phyloP scores from a whole-genome alignment of 345 rosid species.

The Corymbia maculata region DNA sequence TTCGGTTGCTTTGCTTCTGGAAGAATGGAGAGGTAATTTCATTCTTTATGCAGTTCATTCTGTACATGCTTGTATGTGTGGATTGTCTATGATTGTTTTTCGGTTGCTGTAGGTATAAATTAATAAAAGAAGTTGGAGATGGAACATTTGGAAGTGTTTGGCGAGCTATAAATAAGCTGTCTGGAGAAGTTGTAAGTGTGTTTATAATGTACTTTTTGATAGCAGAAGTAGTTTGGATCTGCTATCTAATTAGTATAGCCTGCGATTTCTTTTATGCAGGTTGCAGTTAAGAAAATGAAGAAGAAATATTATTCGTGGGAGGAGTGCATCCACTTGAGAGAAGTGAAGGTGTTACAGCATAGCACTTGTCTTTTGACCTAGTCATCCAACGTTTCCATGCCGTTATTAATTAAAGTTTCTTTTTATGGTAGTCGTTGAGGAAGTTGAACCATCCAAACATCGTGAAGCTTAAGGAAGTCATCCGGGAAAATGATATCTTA shows the following conservation, averaged over 20 bases:
- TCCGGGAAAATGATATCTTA: slow-evolving; percentile 76
- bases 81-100: not conserved
- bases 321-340: slow-evolving; percentile 87
- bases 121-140: slow-evolving; percentile 88
- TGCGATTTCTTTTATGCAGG: slow-evolving; percentile 27
- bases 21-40: slow-evolving; percentile 74
- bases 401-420: not conserved
- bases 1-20: slow-evolving; percentile 11
- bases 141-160: slow-evolving; percentile 97
- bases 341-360: slow-evolving; percentile 64
- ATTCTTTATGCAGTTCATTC: not conserved
- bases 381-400: not conserved
- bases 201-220: not conserved
- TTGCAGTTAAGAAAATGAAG: slow-evolving; percentile 96
- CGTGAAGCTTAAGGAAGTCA: slow-evolving; percentile 95
- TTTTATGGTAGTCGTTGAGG: slow-evolving; percentile 51
- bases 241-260: not conserved
- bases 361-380: not conserved
- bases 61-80: not conserved
- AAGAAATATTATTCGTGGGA: slow-evolving; percentile 92
- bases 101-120: slow-evolving; percentile 47
- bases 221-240: not conserved
- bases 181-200: slow-evolving; percentile 83
- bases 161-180: slow-evolving; percentile 67
- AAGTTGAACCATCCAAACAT: slow-evolving; percentile 91